Conservation (phyloP, 306 rosid species). For the Lotus japonicus region DNA sequence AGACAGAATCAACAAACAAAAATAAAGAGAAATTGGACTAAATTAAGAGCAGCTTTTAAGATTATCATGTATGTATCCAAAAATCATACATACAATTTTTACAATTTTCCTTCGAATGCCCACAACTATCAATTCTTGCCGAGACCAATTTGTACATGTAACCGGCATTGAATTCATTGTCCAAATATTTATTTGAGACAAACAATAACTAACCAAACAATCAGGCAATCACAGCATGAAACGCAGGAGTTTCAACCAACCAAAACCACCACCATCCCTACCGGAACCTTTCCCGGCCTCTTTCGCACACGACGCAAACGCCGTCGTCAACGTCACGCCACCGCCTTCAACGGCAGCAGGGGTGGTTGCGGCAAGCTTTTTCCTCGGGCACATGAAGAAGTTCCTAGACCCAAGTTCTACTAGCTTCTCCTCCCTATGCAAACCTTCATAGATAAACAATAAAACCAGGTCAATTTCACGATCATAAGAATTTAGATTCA, state of each 20-base stretch:
- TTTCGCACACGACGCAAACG: constrained; percentile 49
- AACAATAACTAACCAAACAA: neutral
- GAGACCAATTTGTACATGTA: constrained; percentile 11
- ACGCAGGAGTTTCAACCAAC: constrained; percentile 64
- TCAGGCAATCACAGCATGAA: constrained; percentile 33
- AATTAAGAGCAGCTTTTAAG: neutral
- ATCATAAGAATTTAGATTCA: too few species aligned
- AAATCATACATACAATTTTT: neutral
- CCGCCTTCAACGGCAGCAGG: constrained; percentile 13
- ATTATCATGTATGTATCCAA: neutral
- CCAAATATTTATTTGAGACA: neutral
- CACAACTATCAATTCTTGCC: neutral
- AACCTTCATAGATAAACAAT: constrained; percentile 38
- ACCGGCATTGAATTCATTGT: neutral
- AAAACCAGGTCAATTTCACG: neutral
- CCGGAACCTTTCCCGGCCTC: constrained; percentile 26
- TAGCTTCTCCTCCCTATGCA: constrained; percentile 54
- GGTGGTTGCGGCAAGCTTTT: too few species aligned
- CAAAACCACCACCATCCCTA: constrained; percentile 30
- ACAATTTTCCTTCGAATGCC: neutral
- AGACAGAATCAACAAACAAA: neutral
- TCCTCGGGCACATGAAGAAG: constrained; percentile 56
- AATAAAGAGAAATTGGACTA: neutral
- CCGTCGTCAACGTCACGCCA: constrained; percentile 17
- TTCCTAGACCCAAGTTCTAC: constrained; percentile 66